Conservation (phyloP, 1,139 yeast species). For the Yamadazyma dendronema region DNA sequence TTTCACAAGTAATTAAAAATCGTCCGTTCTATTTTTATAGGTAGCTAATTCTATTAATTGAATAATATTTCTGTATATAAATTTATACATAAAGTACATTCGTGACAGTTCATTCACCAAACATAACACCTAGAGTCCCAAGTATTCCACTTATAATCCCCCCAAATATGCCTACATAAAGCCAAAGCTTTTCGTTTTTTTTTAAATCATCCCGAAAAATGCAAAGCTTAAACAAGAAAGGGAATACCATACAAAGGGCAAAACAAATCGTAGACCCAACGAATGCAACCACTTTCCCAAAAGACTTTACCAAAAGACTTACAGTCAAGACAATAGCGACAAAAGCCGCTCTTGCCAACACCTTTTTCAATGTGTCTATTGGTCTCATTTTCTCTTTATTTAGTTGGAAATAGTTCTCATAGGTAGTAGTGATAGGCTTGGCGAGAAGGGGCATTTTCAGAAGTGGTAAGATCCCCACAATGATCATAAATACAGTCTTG, state of each 20-base stretch:
- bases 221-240: conserved; percentile 65
- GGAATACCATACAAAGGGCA: conserved; percentile 75
- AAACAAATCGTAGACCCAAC: conserved; percentile 82
- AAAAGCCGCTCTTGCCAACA: conserved; percentile 22
- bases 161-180: conserved; percentile 47
- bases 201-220: conserved; percentile 52
- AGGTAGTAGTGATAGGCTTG: conserved; percentile 41
- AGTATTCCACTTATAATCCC: conserved; percentile 42
- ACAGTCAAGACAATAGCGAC: conserved; percentile 30
- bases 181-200: conserved; percentile 30
- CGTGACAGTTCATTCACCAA: conserved; percentile 3
- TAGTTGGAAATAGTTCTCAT: conserved; percentile 25
- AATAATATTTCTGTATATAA: no score
- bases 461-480: conserved; percentile 42
- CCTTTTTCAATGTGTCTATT: conserved; percentile 24
- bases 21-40: background rate
- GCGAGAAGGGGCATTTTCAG: conserved; percentile 42
- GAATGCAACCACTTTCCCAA: conserved; percentile 80
- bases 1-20: conserved; percentile 7
- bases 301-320: conserved; percentile 66
- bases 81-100: background rate
- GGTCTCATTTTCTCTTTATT: conserved; percentile 6
- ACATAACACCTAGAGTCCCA: conserved; percentile 6
- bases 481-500: conserved; percentile 28
- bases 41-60: background rate